Evolutionary conservation across 2,329 filamentous ascomycete genomes (phyloP), one percentile per base, ranked within the genome.

Genomic region (Parastagonospora nodorum): DNA sequence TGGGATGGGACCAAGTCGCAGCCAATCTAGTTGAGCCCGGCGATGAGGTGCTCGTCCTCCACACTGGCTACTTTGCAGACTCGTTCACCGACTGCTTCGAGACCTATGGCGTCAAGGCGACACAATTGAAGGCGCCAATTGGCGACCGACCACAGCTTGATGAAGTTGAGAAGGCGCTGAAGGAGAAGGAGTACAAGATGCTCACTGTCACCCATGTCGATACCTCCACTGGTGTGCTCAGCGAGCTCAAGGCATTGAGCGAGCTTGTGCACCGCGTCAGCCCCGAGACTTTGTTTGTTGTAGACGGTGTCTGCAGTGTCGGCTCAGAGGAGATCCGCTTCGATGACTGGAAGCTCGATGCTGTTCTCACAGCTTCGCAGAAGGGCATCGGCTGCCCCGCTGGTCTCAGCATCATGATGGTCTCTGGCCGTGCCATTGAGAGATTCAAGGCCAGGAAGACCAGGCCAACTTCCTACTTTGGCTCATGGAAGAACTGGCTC

Each of bases 331-430:
- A 97, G 78, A 93, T 99, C 65, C 87, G 88, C 38, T 99, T 99
- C 74, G 94, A 99, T 72, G 89, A 89, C 47, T 97, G 93, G 94
- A 87, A 88, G 58, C 80, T 99, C 42, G 94, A 99, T 74, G 91
- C 87, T 62, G 93, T 97, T 37, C 81, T 99, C 51, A 99, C 94
- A 2, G 94, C 94, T 53, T 92, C 89, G 55, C 94, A 99, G 73
- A 99, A 99, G 82, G 94, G 90, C 60, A 96, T 99, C 67, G 94
- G 94, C 50, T 93, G 90, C 74, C 94, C 94, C 3, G 94, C 94
- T 29, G 94, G 94, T 61, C 82, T 99, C 57, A 95, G 89, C 66
- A 97, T 99, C 70, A 85, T 94, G 61, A 95, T 97, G 87, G 90
- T 90, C 67, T 97, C 92, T 68, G 90, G 88, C 53, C 86, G 89